These are phyloP conservation scores for Fusarium chlamydosporum DNA, from an alignment of 2,329 filamentous ascomycete genomes.

Conservation along the genomic window DNA sequence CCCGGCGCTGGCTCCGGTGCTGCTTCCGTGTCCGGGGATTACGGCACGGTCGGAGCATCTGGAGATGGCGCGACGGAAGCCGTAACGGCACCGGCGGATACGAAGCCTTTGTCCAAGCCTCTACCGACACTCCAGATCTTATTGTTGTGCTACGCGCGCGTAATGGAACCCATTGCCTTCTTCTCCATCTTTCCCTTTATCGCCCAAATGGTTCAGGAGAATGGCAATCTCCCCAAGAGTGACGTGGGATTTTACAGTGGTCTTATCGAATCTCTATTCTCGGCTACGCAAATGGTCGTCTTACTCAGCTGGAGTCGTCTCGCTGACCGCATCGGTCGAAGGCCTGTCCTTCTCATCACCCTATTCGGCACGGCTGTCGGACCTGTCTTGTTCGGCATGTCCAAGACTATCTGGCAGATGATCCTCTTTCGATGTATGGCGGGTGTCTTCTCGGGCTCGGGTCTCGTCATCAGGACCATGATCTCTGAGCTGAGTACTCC, in stretches of 20 bases:
- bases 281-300: slow-evolving; percentile 80
- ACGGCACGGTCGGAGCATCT: slow-evolving; percentile 22
- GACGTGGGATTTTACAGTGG: slow-evolving; percentile 86
- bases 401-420: slow-evolving; percentile 79
- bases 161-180: slow-evolving; percentile 84
- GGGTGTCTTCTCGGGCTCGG: slow-evolving; percentile 80
- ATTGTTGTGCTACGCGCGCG: slow-evolving; percentile 78
- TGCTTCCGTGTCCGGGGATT: slow-evolving; percentile 8
- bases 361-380: slow-evolving; percentile 73
- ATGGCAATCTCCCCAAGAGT: slow-evolving; percentile 71
- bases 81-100: background rate
- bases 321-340: slow-evolving; percentile 76
- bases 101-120: slow-evolving; percentile 28
- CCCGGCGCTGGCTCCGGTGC: slow-evolving; percentile 24
- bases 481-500: slow-evolving; percentile 78
- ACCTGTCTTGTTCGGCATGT: slow-evolving; percentile 77
- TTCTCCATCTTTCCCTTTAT: slow-evolving; percentile 87
- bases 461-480: slow-evolving; percentile 83
- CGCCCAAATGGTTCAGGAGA: slow-evolving; percentile 80
- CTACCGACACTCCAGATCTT: slow-evolving; percentile 73
- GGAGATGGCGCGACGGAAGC: slow-evolving; percentile 10
- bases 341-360: slow-evolving; percentile 78
- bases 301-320: slow-evolving; percentile 80
- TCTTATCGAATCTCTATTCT: slow-evolving; percentile 81
- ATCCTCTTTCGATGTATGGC: slow-evolving; percentile 77